Conservation (phyloP, 768 basidiomycete genomes). For the Obba rivulosa region DNA sequence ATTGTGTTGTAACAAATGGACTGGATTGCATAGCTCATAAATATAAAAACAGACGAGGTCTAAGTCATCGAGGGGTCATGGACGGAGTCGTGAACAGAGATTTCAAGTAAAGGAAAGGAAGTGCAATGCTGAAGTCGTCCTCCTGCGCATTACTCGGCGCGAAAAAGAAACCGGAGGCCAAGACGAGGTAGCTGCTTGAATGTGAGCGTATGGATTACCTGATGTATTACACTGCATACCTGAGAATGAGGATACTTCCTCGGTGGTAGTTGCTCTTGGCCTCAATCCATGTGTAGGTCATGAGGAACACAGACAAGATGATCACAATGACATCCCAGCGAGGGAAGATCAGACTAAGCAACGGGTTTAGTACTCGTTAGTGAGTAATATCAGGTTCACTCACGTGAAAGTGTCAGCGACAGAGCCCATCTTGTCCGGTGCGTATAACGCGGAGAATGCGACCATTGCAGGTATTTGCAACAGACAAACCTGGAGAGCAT, state of each 20-base stretch:
- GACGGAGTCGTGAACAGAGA: not conserved
- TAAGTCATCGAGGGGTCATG: too few relatives aligned
- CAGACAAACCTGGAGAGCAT: constrained; percentile 96
- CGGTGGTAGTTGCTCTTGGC: constrained; percentile 98
- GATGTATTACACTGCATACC: constrained; percentile 40
- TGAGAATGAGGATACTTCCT: constrained; percentile 91
- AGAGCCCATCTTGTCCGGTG: constrained; percentile 80
- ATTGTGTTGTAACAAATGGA: not conserved
- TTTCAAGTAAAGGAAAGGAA: not conserved
- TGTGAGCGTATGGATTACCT: constrained; percentile 3
- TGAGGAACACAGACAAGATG: constrained; percentile 92
- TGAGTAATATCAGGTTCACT: constrained; percentile 26
- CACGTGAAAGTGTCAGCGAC: constrained; percentile 92
- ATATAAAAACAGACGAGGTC: not conserved
- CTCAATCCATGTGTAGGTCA: constrained; percentile 99
- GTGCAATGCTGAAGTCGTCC: constrained; percentile 11
- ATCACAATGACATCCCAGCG: constrained; percentile 96
- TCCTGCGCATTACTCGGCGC: constrained; percentile 45
- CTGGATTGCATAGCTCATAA: constrained; percentile 1
- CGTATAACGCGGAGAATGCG: constrained; percentile 95
- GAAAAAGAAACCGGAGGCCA: constrained; percentile 88
- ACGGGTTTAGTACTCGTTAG: not conserved
- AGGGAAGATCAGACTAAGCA: constrained; percentile 85
- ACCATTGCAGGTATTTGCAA: constrained; percentile 99
- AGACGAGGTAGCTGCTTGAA: constrained; percentile 77